phyloP scores from a whole-genome alignment of 2,329 filamentous ascomycete species.

The Colletotrichum sp. region DNA sequence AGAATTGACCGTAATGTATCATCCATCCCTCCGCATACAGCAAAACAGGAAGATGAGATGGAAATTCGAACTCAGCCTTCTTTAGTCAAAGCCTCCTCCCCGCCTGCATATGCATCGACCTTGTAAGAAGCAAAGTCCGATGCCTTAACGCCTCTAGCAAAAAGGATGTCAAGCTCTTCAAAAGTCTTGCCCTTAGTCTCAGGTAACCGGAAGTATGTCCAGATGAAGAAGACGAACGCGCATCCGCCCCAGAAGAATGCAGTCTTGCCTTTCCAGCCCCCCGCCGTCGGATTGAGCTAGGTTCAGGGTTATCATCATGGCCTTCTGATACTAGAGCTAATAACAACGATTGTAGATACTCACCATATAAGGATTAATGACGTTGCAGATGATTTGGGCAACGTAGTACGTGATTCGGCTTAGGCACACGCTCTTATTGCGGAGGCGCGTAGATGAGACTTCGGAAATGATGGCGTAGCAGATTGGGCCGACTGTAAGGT shows the following conservation, averaged over 20 bases:
- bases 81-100: constrained; percentile 1
- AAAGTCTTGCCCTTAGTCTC: constrained; percentile 37
- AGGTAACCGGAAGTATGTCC: constrained; percentile 39
- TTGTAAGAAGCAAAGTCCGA: constrained; percentile 1
- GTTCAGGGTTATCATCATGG: not conserved
- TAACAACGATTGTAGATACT: not conserved
- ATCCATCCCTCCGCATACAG: not conserved
- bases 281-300: constrained; percentile 33
- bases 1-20: not conserved
- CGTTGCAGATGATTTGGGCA: not conserved
- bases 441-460: not conserved
- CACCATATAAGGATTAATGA: constrained; percentile 20
- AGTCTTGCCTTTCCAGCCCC: constrained; percentile 40
- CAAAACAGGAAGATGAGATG: not conserved
- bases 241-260: constrained; percentile 33
- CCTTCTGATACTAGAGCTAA: accelerated
- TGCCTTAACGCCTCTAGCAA: constrained; percentile 17
- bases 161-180: constrained; percentile 39
- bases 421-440: not conserved
- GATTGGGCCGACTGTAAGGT: constrained; percentile 47
- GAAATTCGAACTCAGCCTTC: not conserved
- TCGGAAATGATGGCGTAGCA: constrained; percentile 39
- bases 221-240: constrained; percentile 23
- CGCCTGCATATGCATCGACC: constrained; percentile 3
- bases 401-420: not conserved